Percentiles rank a stretch among this genome's conserved stretches.
Evolutionary conservation across 1,284 basidiomycete genomes (phyloP).

Genomic region (Pascua sp.): DNA sequence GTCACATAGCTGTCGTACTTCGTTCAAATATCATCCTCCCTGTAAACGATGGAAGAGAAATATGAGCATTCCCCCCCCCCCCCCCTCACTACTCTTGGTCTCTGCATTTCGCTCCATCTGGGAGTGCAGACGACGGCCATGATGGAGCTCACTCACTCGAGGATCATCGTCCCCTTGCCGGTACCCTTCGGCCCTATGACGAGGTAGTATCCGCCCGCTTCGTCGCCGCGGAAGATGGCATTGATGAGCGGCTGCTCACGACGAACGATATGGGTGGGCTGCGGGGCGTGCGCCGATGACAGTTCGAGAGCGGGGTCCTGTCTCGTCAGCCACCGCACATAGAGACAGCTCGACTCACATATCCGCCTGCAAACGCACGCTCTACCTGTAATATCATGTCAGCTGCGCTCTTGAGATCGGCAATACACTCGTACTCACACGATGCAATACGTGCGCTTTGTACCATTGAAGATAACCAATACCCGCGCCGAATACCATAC

Average conservation of each 20-base stretch:
- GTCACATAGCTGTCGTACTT: too few species aligned
- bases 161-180: slow-evolving; percentile 73
- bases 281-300: slow-evolving; percentile 51
- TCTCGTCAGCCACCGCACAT: slow-evolving; percentile 51
- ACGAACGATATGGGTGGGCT: slow-evolving; percentile 61
- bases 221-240: slow-evolving; percentile 67
- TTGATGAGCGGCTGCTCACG: slow-evolving; percentile 73
- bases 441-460: slow-evolving; percentile 71
- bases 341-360: slow-evolving; percentile 28
- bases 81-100: too few species aligned
- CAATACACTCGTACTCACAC: slow-evolving; percentile 52
- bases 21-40: too few species aligned
- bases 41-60: too few species aligned
- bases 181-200: slow-evolving; percentile 71
- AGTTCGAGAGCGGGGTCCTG: slow-evolving; percentile 75
- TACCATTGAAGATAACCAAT: slow-evolving; percentile 71
- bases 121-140: background rate
- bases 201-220: slow-evolving; percentile 69
- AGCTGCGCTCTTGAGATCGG: background rate
- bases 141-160: slow-evolving; percentile 53
- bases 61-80: background rate
- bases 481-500: slow-evolving; percentile 52
- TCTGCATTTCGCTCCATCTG: too few species aligned
- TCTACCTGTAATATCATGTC: slow-evolving; percentile 30
- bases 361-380: slow-evolving; percentile 44